Percentiles rank a stretch among this genome's conserved stretches.
Conservation (phyloP, 345 rosid genomes). For the Acer saccharum region DNA sequence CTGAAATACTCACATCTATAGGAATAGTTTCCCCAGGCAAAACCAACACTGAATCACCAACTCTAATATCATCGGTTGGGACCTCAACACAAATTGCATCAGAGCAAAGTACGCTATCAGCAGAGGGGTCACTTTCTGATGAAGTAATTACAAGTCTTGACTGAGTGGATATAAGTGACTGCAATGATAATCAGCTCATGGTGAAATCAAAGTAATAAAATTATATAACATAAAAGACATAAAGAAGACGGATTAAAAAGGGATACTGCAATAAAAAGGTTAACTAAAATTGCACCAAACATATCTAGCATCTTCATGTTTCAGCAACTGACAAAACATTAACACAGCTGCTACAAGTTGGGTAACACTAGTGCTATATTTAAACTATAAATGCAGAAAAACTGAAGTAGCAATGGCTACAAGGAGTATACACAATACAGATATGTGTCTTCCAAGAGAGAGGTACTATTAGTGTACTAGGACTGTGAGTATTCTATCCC, state of each 20-base stretch:
- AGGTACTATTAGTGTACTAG: not conserved
- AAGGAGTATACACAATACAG: not conserved
- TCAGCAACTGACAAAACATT: not conserved
- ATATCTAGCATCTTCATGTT: conserved; percentile 3
- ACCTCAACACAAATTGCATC: conserved; percentile 85
- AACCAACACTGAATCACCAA: conserved; percentile 83
- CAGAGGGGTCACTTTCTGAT: conserved; percentile 54
- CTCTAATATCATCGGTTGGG: conserved; percentile 83
- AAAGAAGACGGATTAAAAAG: not conserved
- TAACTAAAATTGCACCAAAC: not conserved
- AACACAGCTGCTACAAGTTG: not conserved
- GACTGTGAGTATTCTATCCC: not conserved
- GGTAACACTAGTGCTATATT: conserved; percentile 2
- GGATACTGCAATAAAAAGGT: not conserved
- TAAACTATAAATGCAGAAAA: conserved; percentile 5
- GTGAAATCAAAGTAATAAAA: conserved; percentile 13
- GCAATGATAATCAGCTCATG: conserved; percentile 38
- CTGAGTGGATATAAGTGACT: conserved; percentile 86
- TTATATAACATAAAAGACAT: not conserved
- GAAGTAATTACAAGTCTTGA: conserved; percentile 88
- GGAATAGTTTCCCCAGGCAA: conserved; percentile 97
- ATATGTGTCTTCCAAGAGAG: not conserved
- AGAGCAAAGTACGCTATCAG: conserved; percentile 67
- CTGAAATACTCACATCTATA: conserved; percentile 69
- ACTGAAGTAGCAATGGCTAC: not conserved